Evolutionary conservation across 139 green algal genomes (phyloP), one percentile per base, ranked within the genome.

Genomic region (Chlorella sp.): DNA sequence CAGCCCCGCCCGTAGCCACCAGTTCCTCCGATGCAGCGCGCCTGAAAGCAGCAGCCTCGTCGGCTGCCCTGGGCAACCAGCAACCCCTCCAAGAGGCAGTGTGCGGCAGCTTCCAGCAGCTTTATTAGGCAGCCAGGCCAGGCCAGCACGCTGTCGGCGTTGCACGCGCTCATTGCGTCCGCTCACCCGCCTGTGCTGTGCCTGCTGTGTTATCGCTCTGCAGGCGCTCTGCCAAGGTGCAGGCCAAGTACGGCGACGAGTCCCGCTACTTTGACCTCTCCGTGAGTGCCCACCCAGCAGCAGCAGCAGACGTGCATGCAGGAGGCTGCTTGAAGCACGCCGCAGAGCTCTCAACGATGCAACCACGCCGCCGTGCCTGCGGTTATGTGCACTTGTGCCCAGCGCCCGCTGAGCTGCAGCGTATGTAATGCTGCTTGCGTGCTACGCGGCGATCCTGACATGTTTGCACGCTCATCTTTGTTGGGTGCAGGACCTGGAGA

Each of bases 231-330:
- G 93, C 94, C 40, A 85, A 86, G 60, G 93, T 96, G 15, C 71
- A 68, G 24, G 96, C 96, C 83, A 97, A 97, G 93, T 99, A 99
- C 91, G 97, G 96, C 91, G 93, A 98, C 85, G 92, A 97, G 80
- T 95, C 91, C 93, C 93, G 95, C 48, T 98, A 96, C 94, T 98
- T 99, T 88, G 97, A 99, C 93, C 91, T 98, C 91, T 94, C 95
- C 88, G 95, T 97, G 90, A 91, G 82, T 87, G 15, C n/a, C n/a
- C n/a, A n/a, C n/a, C n/a, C n/a, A n/a, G n/a, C 19, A 21, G 71
- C 1, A 32, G 64, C n/a, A 85, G 87, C n/a, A 68, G 42, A 42
- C 32, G 28, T 3, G 15, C 15, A 48, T 40, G n/a, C 75, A 53
- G 34, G 34, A 34, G 37, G 34, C 34, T 12, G n/a, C 75, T 7